Percentiles rank a stretch among this genome's conserved stretches.
Evolutionary conservation across 495 filamentous ascomycete genomes (phyloP).

Genomic region (Penicillium alfredii): DNA sequence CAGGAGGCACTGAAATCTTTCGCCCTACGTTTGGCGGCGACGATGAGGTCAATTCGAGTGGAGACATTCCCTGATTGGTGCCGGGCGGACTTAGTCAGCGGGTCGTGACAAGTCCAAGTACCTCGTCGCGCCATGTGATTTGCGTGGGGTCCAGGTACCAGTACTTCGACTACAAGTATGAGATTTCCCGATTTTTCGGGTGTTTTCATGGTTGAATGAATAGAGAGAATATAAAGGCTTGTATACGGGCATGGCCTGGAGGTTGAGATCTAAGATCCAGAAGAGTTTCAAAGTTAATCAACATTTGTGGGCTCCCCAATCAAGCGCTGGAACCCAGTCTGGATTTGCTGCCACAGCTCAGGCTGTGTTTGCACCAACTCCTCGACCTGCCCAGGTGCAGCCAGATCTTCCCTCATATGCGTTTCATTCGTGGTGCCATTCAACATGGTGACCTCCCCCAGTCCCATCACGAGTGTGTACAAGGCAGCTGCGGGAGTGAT

Average conservation of each 20-base stretch:
- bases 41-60: slow-evolving; percentile 21
- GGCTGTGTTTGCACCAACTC: slow-evolving; percentile 39
- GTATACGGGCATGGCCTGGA: too few relatives aligned
- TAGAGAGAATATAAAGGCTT: too few relatives aligned
- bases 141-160: not conserved
- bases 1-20: too few relatives aligned
- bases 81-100: slow-evolving; percentile 18
- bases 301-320: slow-evolving; percentile 44
- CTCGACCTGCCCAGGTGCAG: slow-evolving; percentile 45
- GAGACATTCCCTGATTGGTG: slow-evolving; percentile 7
- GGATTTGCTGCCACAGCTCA: slow-evolving; percentile 39
- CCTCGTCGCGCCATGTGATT: too few relatives aligned
- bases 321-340: slow-evolving; percentile 41
- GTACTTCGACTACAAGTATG: too few relatives aligned
- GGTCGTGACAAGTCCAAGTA: not conserved
- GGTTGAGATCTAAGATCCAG: too few relatives aligned
- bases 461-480: slow-evolving; percentile 60
- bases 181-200: too few relatives aligned
- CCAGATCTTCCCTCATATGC: slow-evolving; percentile 63
- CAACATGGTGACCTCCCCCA: slow-evolving; percentile 54
- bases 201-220: too few relatives aligned
- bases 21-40: slow-evolving; percentile 10
- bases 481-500: slow-evolving; percentile 53
- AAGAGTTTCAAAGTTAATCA: too few relatives aligned
- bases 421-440: slow-evolving; percentile 61